Percentiles rank a stretch among this genome's conserved stretches.
Conservation (phyloP, 306 rosid genomes). For the Prunus mira region DNA sequence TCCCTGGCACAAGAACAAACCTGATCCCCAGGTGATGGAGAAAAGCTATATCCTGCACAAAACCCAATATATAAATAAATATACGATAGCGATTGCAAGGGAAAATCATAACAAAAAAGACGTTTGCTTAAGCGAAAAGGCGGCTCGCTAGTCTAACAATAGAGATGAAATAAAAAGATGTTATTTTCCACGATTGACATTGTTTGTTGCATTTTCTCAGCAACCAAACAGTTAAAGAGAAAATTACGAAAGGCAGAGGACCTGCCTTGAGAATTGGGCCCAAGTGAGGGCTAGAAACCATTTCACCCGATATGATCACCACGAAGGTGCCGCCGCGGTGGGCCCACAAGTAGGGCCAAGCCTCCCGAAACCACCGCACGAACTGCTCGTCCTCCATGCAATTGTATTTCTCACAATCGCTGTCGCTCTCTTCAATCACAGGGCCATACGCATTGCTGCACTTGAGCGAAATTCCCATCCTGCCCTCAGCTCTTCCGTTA, state of each 20-base stretch:
- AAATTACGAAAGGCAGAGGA: neutral
- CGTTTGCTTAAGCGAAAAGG: neutral
- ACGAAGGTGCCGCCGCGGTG: slow-evolving; percentile 80
- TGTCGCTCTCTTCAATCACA: slow-evolving; percentile 27
- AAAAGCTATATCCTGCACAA: slow-evolving; percentile 88
- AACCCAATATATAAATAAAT: neutral
- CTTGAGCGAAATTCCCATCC: slow-evolving; percentile 6
- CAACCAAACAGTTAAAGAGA: slow-evolving; percentile 1
- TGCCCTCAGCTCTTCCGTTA: slow-evolving; percentile 7
- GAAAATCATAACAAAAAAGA: neutral
- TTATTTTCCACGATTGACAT: neutral
- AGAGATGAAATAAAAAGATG: neutral
- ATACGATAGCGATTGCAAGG: neutral
- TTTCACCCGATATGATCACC: slow-evolving; percentile 79
- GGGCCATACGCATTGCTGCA: slow-evolving; percentile 18
- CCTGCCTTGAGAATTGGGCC: slow-evolving; percentile 83
- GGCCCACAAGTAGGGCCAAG: slow-evolving; percentile 95
- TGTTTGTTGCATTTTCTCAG: slow-evolving; percentile 8
- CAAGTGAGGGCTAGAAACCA: slow-evolving; percentile 59
- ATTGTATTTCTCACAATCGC: slow-evolving; percentile 40
- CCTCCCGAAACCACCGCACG: slow-evolving; percentile 88
- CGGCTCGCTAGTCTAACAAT: neutral
- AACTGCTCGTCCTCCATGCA: slow-evolving; percentile 71
- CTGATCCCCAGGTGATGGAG: slow-evolving; percentile 93
- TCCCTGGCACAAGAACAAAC: slow-evolving; percentile 88